Base-by-base conservation (phyloP, 2,329 filamentous ascomycete species). In the Tolypocladium ovalisporum region DNA sequence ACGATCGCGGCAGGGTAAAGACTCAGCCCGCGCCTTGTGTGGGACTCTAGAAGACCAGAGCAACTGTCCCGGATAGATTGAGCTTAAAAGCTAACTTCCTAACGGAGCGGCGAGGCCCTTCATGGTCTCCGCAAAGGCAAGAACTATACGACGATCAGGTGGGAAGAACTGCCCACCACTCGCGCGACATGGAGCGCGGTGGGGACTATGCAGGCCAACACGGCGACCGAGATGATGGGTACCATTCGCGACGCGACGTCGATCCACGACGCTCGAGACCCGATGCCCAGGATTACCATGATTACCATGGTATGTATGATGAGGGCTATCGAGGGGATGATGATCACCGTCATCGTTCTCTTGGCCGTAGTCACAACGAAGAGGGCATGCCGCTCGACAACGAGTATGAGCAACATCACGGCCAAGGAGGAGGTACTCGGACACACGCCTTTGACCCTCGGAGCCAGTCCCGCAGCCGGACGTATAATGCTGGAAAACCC, bases 1-100 rank as follows among this genome's bases (percentile, higher is more conserved):
- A 66, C 75, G 71, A 71, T 72, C 74, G 73, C 73, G 76, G 74
- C 76, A 79, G 75, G 77, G 75, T 77, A 77, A 77, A 75, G 67
- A 68, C 67, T 69, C 62, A 67, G 65, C 70, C 69, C 67, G 70
- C 63, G 68, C 65, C 63, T 66, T 63, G 59, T 59, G 59, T 60
- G 63, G 61, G 64, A 52, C 60, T 62, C 62, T 58, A 39, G 53
- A 57, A 19, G 54, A 52, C 47, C 53, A 59, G 56, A 56, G 42
- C 55, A 55, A 39, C 47, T 54, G 34, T 56, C 52, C 61, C 65
- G 65, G 62, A 64, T 64, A 58, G 59, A 63, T 64, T 68, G 70
- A 73, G 67, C 65, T 66, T 69, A 65, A 67, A 61, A 62, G 75
- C 75, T 77, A 75, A 77, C 75, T 75, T 77, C 61, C 73, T 68